phyloP scores from a whole-genome alignment of 345 rosid species.

The Boechera stricta region DNA sequence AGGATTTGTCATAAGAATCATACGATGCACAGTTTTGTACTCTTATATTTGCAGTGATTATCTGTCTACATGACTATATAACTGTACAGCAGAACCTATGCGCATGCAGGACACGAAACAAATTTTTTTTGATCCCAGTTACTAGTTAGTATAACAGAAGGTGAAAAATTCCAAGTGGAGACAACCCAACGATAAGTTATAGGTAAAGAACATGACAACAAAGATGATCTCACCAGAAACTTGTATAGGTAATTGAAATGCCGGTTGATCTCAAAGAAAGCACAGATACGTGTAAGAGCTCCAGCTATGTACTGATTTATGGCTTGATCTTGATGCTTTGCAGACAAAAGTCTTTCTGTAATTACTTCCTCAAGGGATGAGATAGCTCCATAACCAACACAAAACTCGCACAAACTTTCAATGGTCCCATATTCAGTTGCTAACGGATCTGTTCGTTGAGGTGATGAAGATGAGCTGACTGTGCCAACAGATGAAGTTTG shows the following conservation, averaged over 20 bases:
- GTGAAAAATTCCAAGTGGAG: constrained; percentile 50
- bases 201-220: constrained; percentile 31
- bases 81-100: constrained; percentile 16
- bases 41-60: not conserved
- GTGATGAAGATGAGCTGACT: constrained; percentile 73
- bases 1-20: not conserved
- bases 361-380: constrained; percentile 79
- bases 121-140: not conserved
- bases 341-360: constrained; percentile 67
- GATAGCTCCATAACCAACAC: constrained; percentile 86
- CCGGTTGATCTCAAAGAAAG: constrained; percentile 75
- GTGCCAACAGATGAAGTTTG: constrained; percentile 64
- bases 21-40: constrained; percentile 17
- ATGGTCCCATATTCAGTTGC: constrained; percentile 92
- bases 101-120: not conserved
- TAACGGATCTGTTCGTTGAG: constrained; percentile 90
- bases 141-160: constrained; percentile 5
- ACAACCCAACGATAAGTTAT: constrained; percentile 64
- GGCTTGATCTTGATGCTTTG: constrained; percentile 61
- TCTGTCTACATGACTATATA: constrained; percentile 15
- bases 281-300: constrained; percentile 83
- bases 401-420: constrained; percentile 83
- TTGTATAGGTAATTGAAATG: constrained; percentile 88
- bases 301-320: constrained; percentile 69
- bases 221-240: constrained; percentile 67